Conservation (phyloP, 2,329 filamentous ascomycete genomes). For the Elsinoe fawcettii region DNA sequence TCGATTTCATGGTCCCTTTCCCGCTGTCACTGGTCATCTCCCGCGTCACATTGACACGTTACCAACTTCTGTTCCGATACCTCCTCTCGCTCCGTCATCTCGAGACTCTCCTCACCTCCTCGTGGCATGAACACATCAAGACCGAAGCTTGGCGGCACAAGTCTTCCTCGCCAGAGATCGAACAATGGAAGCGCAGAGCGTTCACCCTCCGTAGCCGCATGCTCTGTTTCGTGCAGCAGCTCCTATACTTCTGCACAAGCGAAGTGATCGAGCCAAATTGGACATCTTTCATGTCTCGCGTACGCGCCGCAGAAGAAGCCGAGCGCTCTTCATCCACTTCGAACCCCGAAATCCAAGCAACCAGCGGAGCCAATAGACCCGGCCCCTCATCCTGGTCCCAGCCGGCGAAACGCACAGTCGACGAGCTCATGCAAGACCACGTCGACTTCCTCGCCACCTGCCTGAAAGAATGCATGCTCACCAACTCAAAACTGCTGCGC, state of each 20-base stretch:
- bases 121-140: conserved; percentile 86
- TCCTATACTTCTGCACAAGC: conserved; percentile 92
- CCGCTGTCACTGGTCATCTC: conserved; percentile 92
- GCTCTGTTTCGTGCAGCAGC: conserved; percentile 93
- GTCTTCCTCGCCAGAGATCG: conserved; percentile 62
- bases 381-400: conserved; percentile 15
- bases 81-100: conserved; percentile 82
- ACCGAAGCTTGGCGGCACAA: conserved; percentile 69
- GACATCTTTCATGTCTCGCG: conserved; percentile 82
- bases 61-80: conserved; percentile 93
- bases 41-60: conserved; percentile 91
- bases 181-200: conserved; percentile 85
- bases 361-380: not conserved
- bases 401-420: conserved; percentile 63
- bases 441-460: conserved; percentile 97
- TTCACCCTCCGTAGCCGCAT: conserved; percentile 90
- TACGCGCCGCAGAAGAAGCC: conserved; percentile 53
- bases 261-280: conserved; percentile 98
- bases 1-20: conserved; percentile 92
- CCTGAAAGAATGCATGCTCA: conserved; percentile 97
- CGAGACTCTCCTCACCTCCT: conserved; percentile 75
- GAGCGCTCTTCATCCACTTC: conserved; percentile 32
- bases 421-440: conserved; percentile 98
- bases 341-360: not conserved
- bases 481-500: conserved; percentile 86